Base-by-base conservation (phyloP, 2,329 filamentous ascomycete genomes). In the Apiospora kogelbergensis region DNA sequence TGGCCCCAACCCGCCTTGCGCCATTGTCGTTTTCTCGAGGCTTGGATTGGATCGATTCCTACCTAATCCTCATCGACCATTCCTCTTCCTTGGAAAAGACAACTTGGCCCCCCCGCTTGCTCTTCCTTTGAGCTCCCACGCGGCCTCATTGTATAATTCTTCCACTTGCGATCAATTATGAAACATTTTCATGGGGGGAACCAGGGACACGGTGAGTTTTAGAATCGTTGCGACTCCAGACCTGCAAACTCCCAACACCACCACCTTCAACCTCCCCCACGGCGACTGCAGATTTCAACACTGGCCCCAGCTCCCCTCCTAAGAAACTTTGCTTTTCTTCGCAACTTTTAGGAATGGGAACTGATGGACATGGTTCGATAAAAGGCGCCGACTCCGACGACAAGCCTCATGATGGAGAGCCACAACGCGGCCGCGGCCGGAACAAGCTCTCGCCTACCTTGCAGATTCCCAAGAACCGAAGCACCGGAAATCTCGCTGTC, bases 381-480 rank as follows among this genome's bases (percentile, higher is more conserved):
- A 65, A 74, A 84, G 82, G 81, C 79, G 80, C 80, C 78, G 80
- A 83, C 72, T 78, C 75, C 76, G 77, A 75, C 70, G 74, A 76
- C 72, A 78, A 78, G 72, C 74, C 74, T 69, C 77, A 82, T 70
- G 78, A 81, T 76, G 81, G 81, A 75, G 84, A 77, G 69, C 71
- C 70, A 22, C 76, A 74, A 60, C 76, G 77, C 67, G 77, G 77
- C 63, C 76, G 77, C 66, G 74, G 72, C 68, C 71, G 83, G 71
- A 81, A 77, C 74, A 83, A 83, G 76, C 81, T 86, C 71, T 75
- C 81, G 68, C 80, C 83, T 53, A 79, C 84, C 63, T 77, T 88
- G 69, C 83, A 85, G 70, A 81, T 91, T 68, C 88, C 88, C 69
- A 91, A 90, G 80, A 91, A 90, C 78, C 84, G 86, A 75, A 90